Percentiles rank a stretch among this genome's conserved stretches.
Conservation (phyloP, 805 yeast species). For the Kluyveromyces lactis region DNA sequence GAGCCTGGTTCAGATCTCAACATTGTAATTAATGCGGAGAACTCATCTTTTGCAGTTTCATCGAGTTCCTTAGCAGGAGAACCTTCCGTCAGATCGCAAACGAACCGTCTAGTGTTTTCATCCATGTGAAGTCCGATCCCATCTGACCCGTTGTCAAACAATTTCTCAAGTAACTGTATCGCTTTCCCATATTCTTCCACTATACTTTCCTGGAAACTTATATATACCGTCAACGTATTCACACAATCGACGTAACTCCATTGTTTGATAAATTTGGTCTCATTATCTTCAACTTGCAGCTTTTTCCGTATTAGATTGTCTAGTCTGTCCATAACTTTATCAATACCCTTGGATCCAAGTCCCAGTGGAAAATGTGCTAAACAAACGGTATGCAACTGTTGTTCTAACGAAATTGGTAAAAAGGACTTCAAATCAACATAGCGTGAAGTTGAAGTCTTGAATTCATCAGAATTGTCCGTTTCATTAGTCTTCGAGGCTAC, state of each 20-base stretch:
- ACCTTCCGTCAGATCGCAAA: conserved; percentile 8
- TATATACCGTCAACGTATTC: conserved; percentile 4
- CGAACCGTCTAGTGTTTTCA: conserved; percentile 13
- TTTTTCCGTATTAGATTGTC: not conserved
- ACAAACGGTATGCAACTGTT: conserved; percentile 20
- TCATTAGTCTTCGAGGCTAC: conserved; percentile 1
- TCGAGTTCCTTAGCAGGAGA: not conserved
- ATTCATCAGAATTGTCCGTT: not conserved
- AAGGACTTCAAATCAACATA: conserved; percentile 15
- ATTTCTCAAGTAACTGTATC: not conserved
- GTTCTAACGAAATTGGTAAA: conserved; percentile 19
- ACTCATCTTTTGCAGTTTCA: not conserved
- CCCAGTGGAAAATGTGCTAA: conserved; percentile 12
- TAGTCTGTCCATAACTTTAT: not conserved
- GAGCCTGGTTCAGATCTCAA: not conserved
- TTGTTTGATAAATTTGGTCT: not conserved
- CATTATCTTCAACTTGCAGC: not conserved
- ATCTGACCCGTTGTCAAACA: not conserved
- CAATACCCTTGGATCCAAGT: not conserved
- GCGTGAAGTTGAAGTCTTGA: not conserved
- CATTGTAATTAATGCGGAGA: not conserved
- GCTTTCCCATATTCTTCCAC: conserved; percentile 1
- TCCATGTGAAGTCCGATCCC: conserved; percentile 13
- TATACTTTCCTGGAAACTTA: conserved; percentile 2
- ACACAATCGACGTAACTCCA: conserved; percentile 7